Conservation (phyloP, 352 stramenopile genomes). For the Phytophthora rubi region DNA sequence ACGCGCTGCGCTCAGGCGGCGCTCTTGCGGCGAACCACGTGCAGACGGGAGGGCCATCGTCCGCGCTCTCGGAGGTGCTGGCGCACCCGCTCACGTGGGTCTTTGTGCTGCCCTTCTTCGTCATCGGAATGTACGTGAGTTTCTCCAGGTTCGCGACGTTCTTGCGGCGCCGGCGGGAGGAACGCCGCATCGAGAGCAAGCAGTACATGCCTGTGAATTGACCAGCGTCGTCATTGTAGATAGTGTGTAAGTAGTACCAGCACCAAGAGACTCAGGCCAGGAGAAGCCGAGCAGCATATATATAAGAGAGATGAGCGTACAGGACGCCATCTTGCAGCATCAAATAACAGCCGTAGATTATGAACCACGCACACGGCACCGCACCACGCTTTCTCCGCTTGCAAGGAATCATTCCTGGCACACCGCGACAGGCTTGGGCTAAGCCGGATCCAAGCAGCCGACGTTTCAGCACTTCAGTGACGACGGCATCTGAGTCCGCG, state of each 20-base stretch:
- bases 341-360: conserved; percentile 19
- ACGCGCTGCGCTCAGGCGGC: conserved; percentile 37
- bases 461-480: not conserved
- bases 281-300: conserved; percentile 25
- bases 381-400: not conserved
- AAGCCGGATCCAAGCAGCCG: not conserved
- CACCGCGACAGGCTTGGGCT: not conserved
- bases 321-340: conserved; percentile 4
- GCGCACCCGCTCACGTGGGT: conserved; percentile 54
- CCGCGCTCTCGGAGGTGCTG: conserved; percentile 27
- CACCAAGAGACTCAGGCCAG: conserved; percentile 7
- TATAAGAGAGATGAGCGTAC: conserved; percentile 20
- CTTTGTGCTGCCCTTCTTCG: conserved; percentile 69
- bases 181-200: conserved; percentile 67
- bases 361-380: not conserved
- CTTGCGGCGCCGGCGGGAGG: conserved; percentile 60
- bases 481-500: not conserved
- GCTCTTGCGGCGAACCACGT: conserved; percentile 38
- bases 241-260: conserved; percentile 25
- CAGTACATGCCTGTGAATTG: conserved; percentile 74
- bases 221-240: conserved; percentile 11
- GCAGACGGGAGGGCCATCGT: conserved; percentile 28
- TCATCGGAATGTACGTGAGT: conserved; percentile 62
- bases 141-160: conserved; percentile 48
- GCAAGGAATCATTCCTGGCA: not conserved